Percentiles rank a stretch among this genome's conserved stretches.
These are phyloP conservation scores for Verticillium albo-atrum DNA, from an alignment of 2,329 filamentous ascomycete species.

Conservation along the genomic window DNA sequence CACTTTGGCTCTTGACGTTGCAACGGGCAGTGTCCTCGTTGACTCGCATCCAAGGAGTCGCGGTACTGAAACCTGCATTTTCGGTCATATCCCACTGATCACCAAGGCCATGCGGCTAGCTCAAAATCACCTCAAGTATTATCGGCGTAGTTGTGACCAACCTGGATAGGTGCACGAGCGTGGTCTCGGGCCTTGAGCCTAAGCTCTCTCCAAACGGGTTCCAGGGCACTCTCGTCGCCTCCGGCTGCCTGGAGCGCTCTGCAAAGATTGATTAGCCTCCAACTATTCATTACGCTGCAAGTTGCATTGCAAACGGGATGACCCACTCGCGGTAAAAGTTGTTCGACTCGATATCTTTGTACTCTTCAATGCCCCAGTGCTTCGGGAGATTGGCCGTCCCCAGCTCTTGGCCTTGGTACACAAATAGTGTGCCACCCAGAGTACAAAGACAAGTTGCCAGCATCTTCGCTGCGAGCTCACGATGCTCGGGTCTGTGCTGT, in stretches of 20 bases:
- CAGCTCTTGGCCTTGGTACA: slow-evolving; percentile 60
- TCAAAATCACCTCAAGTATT: background rate
- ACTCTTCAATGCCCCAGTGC: slow-evolving; percentile 42
- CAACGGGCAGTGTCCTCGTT: background rate
- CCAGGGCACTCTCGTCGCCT: background rate
- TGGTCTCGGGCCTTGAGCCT: background rate
- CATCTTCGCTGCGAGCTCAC: slow-evolving; percentile 36
- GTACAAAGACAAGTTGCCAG: slow-evolving; percentile 22
- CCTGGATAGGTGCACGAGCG: background rate
- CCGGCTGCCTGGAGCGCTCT: background rate
- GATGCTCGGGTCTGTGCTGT: slow-evolving; percentile 33
- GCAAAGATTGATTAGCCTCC: background rate
- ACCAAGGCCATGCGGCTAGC: too few species aligned
- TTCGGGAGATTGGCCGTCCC: slow-evolving; percentile 51
- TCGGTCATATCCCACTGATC: background rate
- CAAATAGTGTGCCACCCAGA: slow-evolving; percentile 48
- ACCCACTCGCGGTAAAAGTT: background rate
- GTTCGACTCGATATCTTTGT: slow-evolving; percentile 20
- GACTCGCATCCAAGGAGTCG: background rate
- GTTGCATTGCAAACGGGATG: background rate
- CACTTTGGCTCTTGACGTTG: background rate
- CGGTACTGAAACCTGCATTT: background rate
- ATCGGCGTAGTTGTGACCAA: background rate
- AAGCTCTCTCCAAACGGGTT: background rate
- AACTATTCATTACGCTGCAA: background rate